Base-by-base conservation (phyloP, 2,329 filamentous ascomycete species). In the Nothophaeocryptopus gaeumannii region DNA sequence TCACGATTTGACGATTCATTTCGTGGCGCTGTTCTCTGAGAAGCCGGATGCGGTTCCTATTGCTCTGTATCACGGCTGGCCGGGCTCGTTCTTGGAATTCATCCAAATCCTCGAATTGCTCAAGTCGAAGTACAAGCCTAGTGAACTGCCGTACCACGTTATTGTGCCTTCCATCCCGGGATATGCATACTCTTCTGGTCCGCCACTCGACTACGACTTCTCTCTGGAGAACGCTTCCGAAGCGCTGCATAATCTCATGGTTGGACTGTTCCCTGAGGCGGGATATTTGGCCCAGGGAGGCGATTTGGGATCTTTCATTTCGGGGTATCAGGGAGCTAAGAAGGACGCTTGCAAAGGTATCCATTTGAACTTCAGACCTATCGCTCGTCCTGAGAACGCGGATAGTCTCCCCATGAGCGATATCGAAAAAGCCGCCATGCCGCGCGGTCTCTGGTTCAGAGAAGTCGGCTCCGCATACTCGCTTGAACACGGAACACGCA, bases 211-310 rank as follows among this genome's bases (percentile, higher is more conserved):
- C 42, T 65, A 63, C n/a, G 65, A 79, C 54, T 79, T 73, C 56
- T 60, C 50, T 0, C 48, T 70, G 0, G 58, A 62, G 0, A 70
- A 74, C 46, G 70, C 63, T 11, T 69, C 75, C 0, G 65, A 70
- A 2, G 61, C 76, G 11, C 66, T 82, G 45, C 69, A 81, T 60
- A 67, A 71, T 12, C 57, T 82, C 2, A 76, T 81, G 69, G 49
- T 74, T 1, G 67, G 67, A 0, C 70, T 82, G 4, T 79, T 79
- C 0, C 78, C 82, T 38, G 39, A 50, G 14, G 50, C 53, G 0
- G 74, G 74, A 4, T 82, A 82, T 54, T 58, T 79, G 3, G 72
- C 70, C 0, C 78, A 82, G 59, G 80, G 80, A 2, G 80, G 80
- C 2, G 80, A 83, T 52, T 65, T 82, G 1, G 76, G 78, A 3